Evolutionary conservation across 83 land plant species (phyloP).

Genomic region (Larix sibirica): DNA sequence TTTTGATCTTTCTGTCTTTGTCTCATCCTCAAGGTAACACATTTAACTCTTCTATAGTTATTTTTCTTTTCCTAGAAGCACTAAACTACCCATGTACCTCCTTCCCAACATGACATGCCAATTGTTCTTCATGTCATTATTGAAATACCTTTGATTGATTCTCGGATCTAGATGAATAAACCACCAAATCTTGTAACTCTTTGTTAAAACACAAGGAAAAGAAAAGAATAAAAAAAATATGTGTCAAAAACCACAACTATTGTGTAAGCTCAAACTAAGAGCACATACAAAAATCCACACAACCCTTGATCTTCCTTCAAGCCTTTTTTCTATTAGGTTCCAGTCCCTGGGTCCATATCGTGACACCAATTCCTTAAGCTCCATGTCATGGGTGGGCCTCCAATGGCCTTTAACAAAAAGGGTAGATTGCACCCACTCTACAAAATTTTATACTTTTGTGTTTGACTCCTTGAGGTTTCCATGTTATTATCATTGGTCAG

Average conservation of each 20-base stretch:
- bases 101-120: conserved; percentile 45
- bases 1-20: too few species aligned
- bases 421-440: conserved; percentile 1
- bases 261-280: neutral
- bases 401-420: conserved; percentile 31
- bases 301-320: conserved; percentile 72
- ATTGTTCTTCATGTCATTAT: conserved; percentile 55
- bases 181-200: conserved; percentile 41
- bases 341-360: conserved; percentile 64
- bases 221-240: neutral
- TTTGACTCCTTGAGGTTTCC: neutral
- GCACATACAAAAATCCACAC: neutral
- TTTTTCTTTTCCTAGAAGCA: neutral
- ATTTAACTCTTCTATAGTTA: too few species aligned
- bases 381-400: conserved; percentile 64
- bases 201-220: conserved; percentile 18
- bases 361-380: conserved; percentile 62
- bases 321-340: conserved; percentile 27
- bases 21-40: too few species aligned
- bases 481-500: neutral
- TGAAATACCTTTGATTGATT: conserved; percentile 37
- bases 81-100: conserved; percentile 36
- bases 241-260: too few species aligned
- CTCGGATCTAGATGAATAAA: conserved; percentile 45
- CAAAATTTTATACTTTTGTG: too few species aligned